Conservation (phyloP, 371 early-diverging fungal species). For the Mortierella sp. region DNA sequence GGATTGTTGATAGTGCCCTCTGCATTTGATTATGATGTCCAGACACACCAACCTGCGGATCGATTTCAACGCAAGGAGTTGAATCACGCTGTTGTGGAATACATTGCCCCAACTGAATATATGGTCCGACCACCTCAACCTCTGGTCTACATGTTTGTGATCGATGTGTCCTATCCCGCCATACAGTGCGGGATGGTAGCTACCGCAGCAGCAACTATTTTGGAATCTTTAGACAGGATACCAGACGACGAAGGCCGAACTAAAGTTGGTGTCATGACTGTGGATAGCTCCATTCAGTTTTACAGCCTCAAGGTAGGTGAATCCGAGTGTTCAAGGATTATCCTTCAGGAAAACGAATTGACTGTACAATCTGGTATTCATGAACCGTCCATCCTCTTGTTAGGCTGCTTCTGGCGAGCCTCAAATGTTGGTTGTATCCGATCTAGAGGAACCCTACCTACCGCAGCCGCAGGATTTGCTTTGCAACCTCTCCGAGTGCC, state of each 20-base stretch:
- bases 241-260: conserved; percentile 92
- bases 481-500: conserved; percentile 84
- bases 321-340: too few relatives aligned
- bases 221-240: conserved; percentile 84
- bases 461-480: conserved; percentile 89
- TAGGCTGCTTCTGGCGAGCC: conserved; percentile 74
- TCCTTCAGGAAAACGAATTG: too few relatives aligned
- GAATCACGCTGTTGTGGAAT: conserved; percentile 91
- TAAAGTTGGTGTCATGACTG: conserved; percentile 89
- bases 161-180: conserved; percentile 92
- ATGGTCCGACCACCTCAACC: conserved; percentile 96
- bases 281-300: conserved; percentile 90
- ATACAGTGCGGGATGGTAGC: conserved; percentile 83
- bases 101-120: conserved; percentile 94
- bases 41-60: conserved; percentile 82
- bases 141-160: conserved; percentile 90
- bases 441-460: conserved; percentile 89
- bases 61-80: conserved; percentile 89
- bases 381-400: not conserved
- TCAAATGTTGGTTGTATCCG: conserved; percentile 92
- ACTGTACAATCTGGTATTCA: too few relatives aligned
- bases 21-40: conserved; percentile 90
- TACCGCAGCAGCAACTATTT: conserved; percentile 81
- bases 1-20: conserved; percentile 87
- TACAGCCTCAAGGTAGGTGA: conserved; percentile 80